These are phyloP conservation scores for Trichothecium sympodiale DNA, from an alignment of 2,329 filamentous ascomycete genomes.

Conservation along the genomic window DNA sequence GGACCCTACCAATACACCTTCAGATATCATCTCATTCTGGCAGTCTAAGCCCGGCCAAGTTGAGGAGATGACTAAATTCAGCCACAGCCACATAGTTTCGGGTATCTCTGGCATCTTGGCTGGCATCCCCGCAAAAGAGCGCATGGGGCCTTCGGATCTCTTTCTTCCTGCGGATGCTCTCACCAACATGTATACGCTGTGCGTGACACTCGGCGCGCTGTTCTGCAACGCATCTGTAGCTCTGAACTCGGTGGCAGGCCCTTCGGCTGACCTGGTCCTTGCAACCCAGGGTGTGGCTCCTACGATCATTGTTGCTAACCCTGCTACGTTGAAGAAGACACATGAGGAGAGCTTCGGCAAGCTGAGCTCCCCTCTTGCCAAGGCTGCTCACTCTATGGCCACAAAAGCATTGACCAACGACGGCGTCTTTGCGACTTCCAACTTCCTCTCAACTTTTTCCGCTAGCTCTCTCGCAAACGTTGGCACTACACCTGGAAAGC, in stretches of 20 bases:
- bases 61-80: slow-evolving; percentile 71
- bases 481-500: slow-evolving; percentile 55
- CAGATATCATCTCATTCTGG: slow-evolving; percentile 58
- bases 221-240: slow-evolving; percentile 78
- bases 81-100: slow-evolving; percentile 76
- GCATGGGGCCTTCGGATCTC: slow-evolving; percentile 63
- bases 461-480: slow-evolving; percentile 49
- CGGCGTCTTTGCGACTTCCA: slow-evolving; percentile 58
- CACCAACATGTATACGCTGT: slow-evolving; percentile 66
- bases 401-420: slow-evolving; percentile 55
- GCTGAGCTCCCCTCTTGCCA: slow-evolving; percentile 51
- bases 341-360: slow-evolving; percentile 51
- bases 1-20: slow-evolving; percentile 35
- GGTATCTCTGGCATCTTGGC: slow-evolving; percentile 69
- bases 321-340: slow-evolving; percentile 58
- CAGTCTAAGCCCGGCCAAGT: slow-evolving; percentile 37
- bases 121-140: slow-evolving; percentile 63
- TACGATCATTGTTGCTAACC: slow-evolving; percentile 70
- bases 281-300: slow-evolving; percentile 67
- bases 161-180: slow-evolving; percentile 79
- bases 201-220: slow-evolving; percentile 70
- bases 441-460: slow-evolving; percentile 34
- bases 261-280: slow-evolving; percentile 57
- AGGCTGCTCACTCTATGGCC: slow-evolving; percentile 60
- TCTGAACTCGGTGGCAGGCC: slow-evolving; percentile 76